These are phyloP conservation scores for Mercurialis annua DNA, from an alignment of 345 rosid genomes.

Conservation along the genomic window DNA sequence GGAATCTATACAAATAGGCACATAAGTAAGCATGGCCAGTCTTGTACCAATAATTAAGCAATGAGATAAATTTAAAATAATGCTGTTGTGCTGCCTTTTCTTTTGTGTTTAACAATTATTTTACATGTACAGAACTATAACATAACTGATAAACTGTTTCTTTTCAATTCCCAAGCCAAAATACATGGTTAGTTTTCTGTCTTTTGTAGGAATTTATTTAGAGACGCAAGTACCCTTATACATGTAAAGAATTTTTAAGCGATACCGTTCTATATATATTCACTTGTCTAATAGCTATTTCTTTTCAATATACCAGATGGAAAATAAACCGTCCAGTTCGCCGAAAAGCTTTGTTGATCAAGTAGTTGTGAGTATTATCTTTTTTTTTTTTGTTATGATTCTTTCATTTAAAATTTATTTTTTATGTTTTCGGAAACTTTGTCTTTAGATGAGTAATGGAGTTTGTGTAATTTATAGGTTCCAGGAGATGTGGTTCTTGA, in stretches of 20 bases:
- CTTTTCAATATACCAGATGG: conserved; percentile 23
- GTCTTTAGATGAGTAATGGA: not conserved
- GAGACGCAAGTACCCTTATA: conserved; percentile 2
- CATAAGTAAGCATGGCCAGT: too few species aligned
- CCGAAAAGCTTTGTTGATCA: conserved; percentile 47
- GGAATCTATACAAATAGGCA: too few species aligned
- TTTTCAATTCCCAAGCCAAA: too few species aligned
- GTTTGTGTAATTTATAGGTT: conserved; percentile 35
- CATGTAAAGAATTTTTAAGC: not conserved
- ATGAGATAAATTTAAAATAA: too few species aligned
- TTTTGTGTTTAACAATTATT: too few species aligned
- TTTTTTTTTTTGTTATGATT: not conserved
- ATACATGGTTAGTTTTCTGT: too few species aligned
- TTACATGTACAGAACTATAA: too few species aligned
- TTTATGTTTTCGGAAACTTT: not conserved
- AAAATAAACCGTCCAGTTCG: conserved; percentile 25
- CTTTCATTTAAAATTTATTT: not conserved
- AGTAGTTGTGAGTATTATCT: conserved; percentile 41
- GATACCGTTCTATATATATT: not conserved
- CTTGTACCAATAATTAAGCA: too few species aligned
- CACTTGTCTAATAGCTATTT: not conserved
- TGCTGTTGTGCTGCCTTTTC: too few species aligned
- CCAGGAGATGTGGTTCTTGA: conserved; percentile 86
- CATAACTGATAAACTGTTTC: too few species aligned
- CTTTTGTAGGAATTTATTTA: too few species aligned